These are phyloP conservation scores for Lactarius sp. DNA, from an alignment of 768 basidiomycete species.

Conservation along the genomic window DNA sequence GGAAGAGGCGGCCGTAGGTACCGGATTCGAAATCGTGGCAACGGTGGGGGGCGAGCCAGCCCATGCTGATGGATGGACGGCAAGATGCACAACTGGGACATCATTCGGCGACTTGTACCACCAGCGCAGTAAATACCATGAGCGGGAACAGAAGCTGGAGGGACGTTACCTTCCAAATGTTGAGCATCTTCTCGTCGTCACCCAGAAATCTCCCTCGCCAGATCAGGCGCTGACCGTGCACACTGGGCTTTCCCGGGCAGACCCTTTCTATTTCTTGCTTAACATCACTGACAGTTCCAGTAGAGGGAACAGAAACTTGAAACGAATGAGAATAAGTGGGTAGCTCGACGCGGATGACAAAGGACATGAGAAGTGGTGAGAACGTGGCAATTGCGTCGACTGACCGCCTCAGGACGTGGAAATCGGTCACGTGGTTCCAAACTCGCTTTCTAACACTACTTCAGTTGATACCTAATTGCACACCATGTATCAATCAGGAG, in stretches of 20 bases:
- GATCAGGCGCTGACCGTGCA: constrained; percentile 72
- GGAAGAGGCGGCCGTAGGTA: neutral
- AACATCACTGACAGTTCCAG: constrained; percentile 53
- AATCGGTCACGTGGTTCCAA: constrained; percentile 10
- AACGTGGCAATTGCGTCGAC: neutral
- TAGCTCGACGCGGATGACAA: constrained; percentile 59
- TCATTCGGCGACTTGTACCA: constrained; percentile 47
- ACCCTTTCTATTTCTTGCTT: constrained; percentile 58
- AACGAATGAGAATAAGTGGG: constrained; percentile 73
- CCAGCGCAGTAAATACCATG: neutral
- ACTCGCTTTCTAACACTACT: neutral
- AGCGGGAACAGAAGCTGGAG: neutral
- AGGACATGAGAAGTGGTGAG: constrained; percentile 19
- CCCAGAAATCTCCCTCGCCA: constrained; percentile 65
- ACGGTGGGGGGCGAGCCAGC: constrained; percentile 45
- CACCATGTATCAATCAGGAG: neutral
- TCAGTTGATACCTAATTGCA: no score
- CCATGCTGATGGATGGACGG: constrained; percentile 81
- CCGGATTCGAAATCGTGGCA: constrained; percentile 17
- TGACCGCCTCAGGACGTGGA: constrained; percentile 16
- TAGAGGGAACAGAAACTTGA: constrained; percentile 43
- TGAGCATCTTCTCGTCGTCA: constrained; percentile 59
- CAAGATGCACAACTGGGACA: constrained; percentile 62
- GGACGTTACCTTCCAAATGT: constrained; percentile 62
- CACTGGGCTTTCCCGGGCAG: constrained; percentile 60